Conservation (phyloP, 129 eudicot species). For the Chrysanthemum seticuspe region DNA sequence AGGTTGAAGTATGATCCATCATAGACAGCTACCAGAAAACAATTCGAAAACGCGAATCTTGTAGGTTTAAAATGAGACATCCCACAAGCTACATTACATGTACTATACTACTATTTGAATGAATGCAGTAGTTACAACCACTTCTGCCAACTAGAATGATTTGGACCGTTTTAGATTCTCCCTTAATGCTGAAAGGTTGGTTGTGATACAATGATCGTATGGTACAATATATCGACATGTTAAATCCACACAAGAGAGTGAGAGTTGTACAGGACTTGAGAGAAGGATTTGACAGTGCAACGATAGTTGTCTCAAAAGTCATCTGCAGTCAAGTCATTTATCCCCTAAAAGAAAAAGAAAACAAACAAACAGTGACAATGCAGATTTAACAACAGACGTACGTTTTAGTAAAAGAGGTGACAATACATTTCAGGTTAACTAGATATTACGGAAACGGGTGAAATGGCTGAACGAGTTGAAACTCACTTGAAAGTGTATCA, state of each 20-base stretch:
- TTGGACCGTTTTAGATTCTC: slow-evolving; percentile 4
- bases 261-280: neutral
- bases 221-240: neutral
- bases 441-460: too few species aligned
- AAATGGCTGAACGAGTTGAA: too few species aligned
- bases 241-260: neutral
- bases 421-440: neutral
- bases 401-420: neutral
- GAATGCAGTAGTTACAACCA: slow-evolving; percentile 21
- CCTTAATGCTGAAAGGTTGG: neutral
- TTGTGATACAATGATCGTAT: neutral
- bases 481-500: too few species aligned
- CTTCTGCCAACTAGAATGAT: slow-evolving; percentile 11
- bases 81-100: slow-evolving; percentile 17
- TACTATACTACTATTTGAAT: slow-evolving; percentile 6
- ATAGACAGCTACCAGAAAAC: neutral
- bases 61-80: neutral
- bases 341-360: neutral
- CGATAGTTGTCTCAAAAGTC: slow-evolving; percentile 5
- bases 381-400: neutral
- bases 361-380: neutral
- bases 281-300: slow-evolving; percentile 22
- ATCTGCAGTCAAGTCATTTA: neutral
- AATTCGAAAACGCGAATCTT: neutral
- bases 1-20: neutral